These are phyloP conservation scores for Herpetomonas tarakana DNA, from an alignment of 208 protist genomes.

Conservation along the genomic window DNA sequence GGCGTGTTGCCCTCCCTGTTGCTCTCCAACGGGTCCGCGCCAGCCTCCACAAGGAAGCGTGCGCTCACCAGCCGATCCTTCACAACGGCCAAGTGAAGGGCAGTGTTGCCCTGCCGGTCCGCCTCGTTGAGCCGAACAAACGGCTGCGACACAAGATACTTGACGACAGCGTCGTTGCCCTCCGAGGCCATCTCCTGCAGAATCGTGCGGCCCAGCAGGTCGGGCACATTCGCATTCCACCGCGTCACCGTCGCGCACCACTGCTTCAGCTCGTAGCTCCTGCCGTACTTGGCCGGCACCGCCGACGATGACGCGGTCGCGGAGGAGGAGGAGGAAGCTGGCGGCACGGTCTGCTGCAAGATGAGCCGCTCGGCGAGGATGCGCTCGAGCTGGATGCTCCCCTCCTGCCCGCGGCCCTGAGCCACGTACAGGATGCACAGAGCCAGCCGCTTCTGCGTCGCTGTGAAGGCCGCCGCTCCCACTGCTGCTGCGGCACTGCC, in stretches of 20 bases:
- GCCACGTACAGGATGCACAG: slow-evolving; percentile 62
- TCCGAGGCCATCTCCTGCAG: slow-evolving; percentile 64
- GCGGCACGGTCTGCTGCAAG: slow-evolving; percentile 41
- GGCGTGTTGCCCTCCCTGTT: slow-evolving; percentile 38
- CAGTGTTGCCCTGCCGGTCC: slow-evolving; percentile 50
- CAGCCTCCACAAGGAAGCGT: slow-evolving; percentile 23
- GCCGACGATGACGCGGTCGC: slow-evolving; percentile 13
- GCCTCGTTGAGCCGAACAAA: slow-evolving; percentile 50
- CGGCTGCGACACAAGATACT: slow-evolving; percentile 49
- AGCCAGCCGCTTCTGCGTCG: slow-evolving; percentile 20
- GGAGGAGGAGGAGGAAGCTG: slow-evolving; percentile 8
- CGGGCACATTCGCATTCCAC: slow-evolving; percentile 74
- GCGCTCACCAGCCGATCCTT: slow-evolving; percentile 22
- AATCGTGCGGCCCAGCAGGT: slow-evolving; percentile 72
- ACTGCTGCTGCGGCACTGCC: not conserved
- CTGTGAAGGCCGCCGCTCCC: not conserved
- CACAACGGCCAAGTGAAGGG: slow-evolving; percentile 60
- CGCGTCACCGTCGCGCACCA: slow-evolving; percentile 38
- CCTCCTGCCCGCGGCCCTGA: slow-evolving; percentile 27
- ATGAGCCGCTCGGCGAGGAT: slow-evolving; percentile 60
- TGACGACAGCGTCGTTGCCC: slow-evolving; percentile 50
- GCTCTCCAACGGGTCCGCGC: slow-evolving; percentile 20
- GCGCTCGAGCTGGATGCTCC: slow-evolving; percentile 34
- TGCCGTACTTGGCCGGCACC: slow-evolving; percentile 23
- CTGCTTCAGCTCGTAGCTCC: slow-evolving; percentile 19